Percentiles rank a stretch among this genome's conserved stretches.
phyloP scores from a whole-genome alignment of 371 early-diverging fungal genomes.

The Fennellomyces sp. region DNA sequence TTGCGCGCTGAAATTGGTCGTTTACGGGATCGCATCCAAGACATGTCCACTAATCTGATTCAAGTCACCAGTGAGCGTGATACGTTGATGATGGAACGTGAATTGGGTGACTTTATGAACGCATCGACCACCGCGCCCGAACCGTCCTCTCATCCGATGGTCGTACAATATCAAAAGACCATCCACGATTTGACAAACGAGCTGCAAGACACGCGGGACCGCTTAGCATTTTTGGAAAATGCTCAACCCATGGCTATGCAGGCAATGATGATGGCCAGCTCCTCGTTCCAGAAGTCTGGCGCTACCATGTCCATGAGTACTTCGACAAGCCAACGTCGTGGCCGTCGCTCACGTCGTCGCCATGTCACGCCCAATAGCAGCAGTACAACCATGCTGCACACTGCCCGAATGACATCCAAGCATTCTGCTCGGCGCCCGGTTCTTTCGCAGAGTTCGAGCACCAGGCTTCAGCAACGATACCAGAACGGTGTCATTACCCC shows the following conservation, averaged over 20 bases:
- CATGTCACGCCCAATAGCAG: slow-evolving; percentile 6
- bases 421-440: slow-evolving; percentile 10
- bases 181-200: slow-evolving; percentile 56
- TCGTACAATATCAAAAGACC: slow-evolving; percentile 53
- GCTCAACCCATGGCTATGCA: slow-evolving; percentile 20
- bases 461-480: not conserved
- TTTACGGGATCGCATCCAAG: slow-evolving; percentile 49
- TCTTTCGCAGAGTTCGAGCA: slow-evolving; percentile 9
- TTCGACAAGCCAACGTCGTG: slow-evolving; percentile 9
- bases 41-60: slow-evolving; percentile 41
- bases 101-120: slow-evolving; percentile 40
- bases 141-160: slow-evolving; percentile 43
- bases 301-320: slow-evolving; percentile 3
- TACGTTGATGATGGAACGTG: slow-evolving; percentile 60
- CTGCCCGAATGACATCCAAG: slow-evolving; percentile 6
- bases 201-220: slow-evolving; percentile 45
- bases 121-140: slow-evolving; percentile 1
- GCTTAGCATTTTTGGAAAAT: slow-evolving; percentile 27
- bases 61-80: slow-evolving; percentile 63
- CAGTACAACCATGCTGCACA: slow-evolving; percentile 7
- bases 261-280: slow-evolving; percentile 14
- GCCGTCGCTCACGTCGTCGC: slow-evolving; percentile 12
- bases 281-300: slow-evolving; percentile 7
- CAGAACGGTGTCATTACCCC: not conserved
- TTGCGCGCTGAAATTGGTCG: slow-evolving; percentile 44